Base-by-base conservation (phyloP, 2,329 filamentous ascomycete species). In the Byssoonygena ceratinophila region DNA sequence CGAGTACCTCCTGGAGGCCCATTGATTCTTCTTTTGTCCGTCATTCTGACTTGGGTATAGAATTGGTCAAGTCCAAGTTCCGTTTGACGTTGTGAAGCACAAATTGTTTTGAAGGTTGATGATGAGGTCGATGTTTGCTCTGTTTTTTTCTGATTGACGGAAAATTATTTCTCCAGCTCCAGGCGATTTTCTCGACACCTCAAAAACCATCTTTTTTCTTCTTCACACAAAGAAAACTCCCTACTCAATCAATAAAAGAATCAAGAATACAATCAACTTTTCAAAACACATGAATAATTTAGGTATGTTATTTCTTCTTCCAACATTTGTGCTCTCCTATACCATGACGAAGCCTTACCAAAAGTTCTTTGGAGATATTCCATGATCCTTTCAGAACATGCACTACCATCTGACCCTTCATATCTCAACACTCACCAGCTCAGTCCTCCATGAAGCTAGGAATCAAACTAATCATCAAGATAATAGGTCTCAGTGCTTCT, bases 21-120 rank as follows among this genome's bases (percentile, higher is more conserved):
- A 70, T 97, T 97, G 59, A 95, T 82, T 61, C 92, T 82, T 71
- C 91, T 83, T 68, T 90, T 81, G 68, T 98, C 92, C 53, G 84
- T 75, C 85, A 90, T 89, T 52, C 61, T 41, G 16, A 32, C 6
- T 41, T 34, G 59, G 62, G 27, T 47, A 20, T 25, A 29, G 23
- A 32, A 36, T 36, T 40, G 11, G 34, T 37, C 39, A 27, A 14
- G n/a, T 31, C 31, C 12, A 20, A 31, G 9, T 12, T 9, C 6
- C 20, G 25, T 45, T n/a, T n/a, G 18, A 14, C 36, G 43, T 34
- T 16, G 29, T 11, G 12, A 25, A 45, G n/a, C 14, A 9, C 5
- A 16, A 18, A 31, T 22, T 27, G 12, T 9, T 41, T 37, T 2
- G 9, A 9, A 6, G 23, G 2, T 22, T 51, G 11, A 25, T 20